Conservation (phyloP, 306 rosid genomes). For the Carpinus fangiana region DNA sequence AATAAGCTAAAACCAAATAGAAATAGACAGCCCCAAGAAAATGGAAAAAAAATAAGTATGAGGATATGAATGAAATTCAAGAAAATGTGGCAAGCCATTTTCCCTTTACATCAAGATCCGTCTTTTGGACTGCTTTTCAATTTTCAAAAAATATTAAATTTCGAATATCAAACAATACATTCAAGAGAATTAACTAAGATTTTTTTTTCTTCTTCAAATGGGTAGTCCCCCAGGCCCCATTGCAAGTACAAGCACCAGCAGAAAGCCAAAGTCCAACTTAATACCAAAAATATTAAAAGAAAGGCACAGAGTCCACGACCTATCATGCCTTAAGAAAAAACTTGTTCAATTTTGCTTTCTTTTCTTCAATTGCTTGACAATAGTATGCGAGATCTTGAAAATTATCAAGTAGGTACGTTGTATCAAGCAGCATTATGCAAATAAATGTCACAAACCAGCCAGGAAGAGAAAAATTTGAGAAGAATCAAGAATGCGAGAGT, state of each 20-base stretch:
- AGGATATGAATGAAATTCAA: background rate
- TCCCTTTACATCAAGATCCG: background rate
- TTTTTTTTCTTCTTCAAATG: too few relatives aligned
- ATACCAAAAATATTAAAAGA: too few relatives aligned
- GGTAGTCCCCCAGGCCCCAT: too few relatives aligned
- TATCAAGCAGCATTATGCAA: background rate
- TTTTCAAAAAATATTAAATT: too few relatives aligned
- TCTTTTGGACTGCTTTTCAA: background rate
- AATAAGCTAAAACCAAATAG: background rate
- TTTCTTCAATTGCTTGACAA: background rate
- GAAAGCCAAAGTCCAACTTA: too few relatives aligned
- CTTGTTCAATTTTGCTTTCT: background rate
- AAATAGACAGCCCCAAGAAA: background rate
- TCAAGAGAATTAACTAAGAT: too few relatives aligned
- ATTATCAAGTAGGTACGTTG: background rate
- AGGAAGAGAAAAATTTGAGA: background rate
- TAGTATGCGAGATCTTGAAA: conserved; percentile 1
- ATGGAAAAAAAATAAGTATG: background rate
- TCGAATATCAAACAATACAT: too few relatives aligned
- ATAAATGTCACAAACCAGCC: background rate
- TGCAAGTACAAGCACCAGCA: too few relatives aligned
- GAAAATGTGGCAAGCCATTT: background rate
- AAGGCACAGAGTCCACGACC: background rate
- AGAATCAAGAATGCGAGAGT: background rate
- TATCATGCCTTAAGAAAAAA: too few relatives aligned